phyloP scores from a whole-genome alignment of 495 filamentous ascomycete species.

The Penicillium pancosmium region DNA sequence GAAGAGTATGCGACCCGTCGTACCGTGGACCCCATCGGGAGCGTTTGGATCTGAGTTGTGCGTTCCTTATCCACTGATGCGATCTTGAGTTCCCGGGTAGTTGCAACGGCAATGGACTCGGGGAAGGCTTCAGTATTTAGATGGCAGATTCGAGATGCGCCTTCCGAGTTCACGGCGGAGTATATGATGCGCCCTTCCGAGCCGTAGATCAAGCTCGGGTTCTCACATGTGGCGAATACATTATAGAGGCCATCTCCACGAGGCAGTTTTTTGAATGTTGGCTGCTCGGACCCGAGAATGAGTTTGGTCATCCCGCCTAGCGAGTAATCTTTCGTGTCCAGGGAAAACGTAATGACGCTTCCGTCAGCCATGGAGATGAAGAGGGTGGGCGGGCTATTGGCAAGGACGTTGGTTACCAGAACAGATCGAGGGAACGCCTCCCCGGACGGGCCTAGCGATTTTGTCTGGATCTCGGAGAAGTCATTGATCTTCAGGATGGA shows the following conservation, averaged over 20 bases:
- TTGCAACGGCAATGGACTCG: constrained; percentile 77
- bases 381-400: constrained; percentile 66
- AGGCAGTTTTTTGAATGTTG: constrained; percentile 77
- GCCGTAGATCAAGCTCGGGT: constrained; percentile 89
- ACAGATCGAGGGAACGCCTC: constrained; percentile 82
- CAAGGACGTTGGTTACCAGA: constrained; percentile 71
- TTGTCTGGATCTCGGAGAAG: constrained; percentile 63
- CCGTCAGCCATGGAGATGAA: constrained; percentile 96
- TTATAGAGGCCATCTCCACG: constrained; percentile 64
- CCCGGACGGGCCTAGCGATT: constrained; percentile 57
- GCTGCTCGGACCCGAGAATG: constrained; percentile 82
- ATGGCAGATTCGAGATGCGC: constrained; percentile 75
- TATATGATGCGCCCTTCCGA: constrained; percentile 87
- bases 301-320: constrained; percentile 77
- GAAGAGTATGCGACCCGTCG: constrained; percentile 85
- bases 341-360: constrained; percentile 80
- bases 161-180: constrained; percentile 92
- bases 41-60: constrained; percentile 80
- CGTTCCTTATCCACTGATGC: constrained; percentile 80
- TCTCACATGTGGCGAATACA: constrained; percentile 92
- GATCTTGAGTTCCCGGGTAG: constrained; percentile 74
- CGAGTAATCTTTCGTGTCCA: constrained; percentile 58
- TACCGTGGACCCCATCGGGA: constrained; percentile 79
- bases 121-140: constrained; percentile 85
- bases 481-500: constrained; percentile 67